Evolutionary conservation across 371 early-diverging fungal genomes (phyloP).

Genomic region (Apophysomyces ossiformis): DNA sequence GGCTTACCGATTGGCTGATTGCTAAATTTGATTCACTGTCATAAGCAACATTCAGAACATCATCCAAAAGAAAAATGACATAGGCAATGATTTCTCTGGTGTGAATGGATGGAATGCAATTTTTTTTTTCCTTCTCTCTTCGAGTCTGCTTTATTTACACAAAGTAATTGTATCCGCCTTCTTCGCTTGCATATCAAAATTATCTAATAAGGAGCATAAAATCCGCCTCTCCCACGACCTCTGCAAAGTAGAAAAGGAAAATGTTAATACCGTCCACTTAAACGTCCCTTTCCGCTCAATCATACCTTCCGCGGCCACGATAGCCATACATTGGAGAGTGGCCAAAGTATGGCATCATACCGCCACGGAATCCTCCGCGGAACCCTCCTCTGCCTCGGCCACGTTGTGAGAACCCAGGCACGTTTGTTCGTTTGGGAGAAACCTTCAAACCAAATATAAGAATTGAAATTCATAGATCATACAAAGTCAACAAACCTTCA

Average conservation of each 20-base stretch:
- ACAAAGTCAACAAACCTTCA: conserved; percentile 64
- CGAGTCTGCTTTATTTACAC: conserved; percentile 7
- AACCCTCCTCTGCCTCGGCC: conserved; percentile 75
- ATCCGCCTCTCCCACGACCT: conserved; percentile 34
- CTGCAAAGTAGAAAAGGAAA: not conserved
- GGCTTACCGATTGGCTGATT: too few relatives aligned
- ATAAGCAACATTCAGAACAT: not conserved
- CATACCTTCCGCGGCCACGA: conserved; percentile 13
- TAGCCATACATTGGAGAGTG: conserved; percentile 7
- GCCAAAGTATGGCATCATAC: conserved; percentile 10
- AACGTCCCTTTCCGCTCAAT: not conserved
- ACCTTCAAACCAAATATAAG: conserved; percentile 46
- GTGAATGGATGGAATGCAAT: conserved; percentile 7
- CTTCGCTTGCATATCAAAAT: conserved; percentile 3
- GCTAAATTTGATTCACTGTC: too few relatives aligned
- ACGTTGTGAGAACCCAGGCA: conserved; percentile 78
- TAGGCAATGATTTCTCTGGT: not conserved
- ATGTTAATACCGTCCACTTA: not conserved
- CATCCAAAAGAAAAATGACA: not conserved
- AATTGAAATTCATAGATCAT: not conserved
- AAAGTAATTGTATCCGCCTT: conserved; percentile 5
- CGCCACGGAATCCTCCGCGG: conserved; percentile 74
- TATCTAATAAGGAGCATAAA: conserved; percentile 30
- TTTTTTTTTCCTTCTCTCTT: conserved; percentile 3
- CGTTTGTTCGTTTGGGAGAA: conserved; percentile 91